Percentiles rank a stretch among this genome's conserved stretches.
Conservation (phyloP, 352 stramenopile species). For the Aphanomyces stellatus region DNA sequence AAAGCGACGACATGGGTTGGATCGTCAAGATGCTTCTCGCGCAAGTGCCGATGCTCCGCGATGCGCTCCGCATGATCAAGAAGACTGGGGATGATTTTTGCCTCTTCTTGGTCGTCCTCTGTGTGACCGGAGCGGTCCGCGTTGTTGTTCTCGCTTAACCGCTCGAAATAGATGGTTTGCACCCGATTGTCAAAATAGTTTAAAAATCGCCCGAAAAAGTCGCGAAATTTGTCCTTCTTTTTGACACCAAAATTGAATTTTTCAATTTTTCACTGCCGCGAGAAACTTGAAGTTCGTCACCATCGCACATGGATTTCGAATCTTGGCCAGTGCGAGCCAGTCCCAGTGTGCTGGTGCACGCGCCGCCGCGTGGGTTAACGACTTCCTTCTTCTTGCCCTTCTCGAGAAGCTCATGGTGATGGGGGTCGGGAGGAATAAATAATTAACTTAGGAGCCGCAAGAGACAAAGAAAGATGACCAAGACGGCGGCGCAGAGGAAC, state of each 20-base stretch:
- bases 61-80: constrained; percentile 7
- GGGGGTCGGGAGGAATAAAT: neutral
- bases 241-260: neutral
- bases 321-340: too few relatives aligned
- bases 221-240: too few relatives aligned
- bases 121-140: constrained; percentile 2
- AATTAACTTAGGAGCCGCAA: neutral
- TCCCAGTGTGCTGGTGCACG: too few relatives aligned
- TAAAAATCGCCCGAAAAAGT: too few relatives aligned
- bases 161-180: neutral
- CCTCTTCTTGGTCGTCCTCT: constrained; percentile 1
- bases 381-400: too few relatives aligned
- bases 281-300: too few relatives aligned
- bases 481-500: neutral
- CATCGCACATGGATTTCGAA: too few relatives aligned
- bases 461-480: neutral
- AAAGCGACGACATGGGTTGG: constrained; percentile 7
- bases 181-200: too few relatives aligned
- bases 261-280: neutral
- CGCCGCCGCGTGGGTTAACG: too few relatives aligned
- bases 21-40: constrained; percentile 8
- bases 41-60: constrained; percentile 3
- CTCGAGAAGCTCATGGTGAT: too few relatives aligned
- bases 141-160: neutral
- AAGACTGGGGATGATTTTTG: constrained; percentile 11